Percentiles rank a stretch among this genome's conserved stretches.
Conservation (phyloP, 441 rosid species). For the Pelargonium cotyledonis region DNA sequence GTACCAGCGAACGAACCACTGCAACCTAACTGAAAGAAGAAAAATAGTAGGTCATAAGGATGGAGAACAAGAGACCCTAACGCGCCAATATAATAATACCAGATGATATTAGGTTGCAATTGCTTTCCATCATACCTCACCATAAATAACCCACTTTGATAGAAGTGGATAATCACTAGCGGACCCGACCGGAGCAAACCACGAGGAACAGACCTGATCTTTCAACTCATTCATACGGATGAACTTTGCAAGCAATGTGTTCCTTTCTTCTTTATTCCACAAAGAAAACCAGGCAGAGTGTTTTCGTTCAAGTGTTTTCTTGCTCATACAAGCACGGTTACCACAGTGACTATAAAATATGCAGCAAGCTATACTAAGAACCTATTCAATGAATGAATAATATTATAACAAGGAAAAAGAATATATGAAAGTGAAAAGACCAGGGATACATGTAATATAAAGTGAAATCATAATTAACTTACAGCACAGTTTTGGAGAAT, state of each 20-base stretch:
- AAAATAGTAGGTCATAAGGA: conserved; percentile 14
- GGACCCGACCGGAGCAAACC: conserved; percentile 99
- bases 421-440: conserved; percentile 8
- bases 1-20: conserved; percentile 66
- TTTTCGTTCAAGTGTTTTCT: conserved; percentile 45
- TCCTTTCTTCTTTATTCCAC: conserved; percentile 63
- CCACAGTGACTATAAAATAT: conserved; percentile 98
- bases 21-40: conserved; percentile 49
- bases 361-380: conserved; percentile 95
- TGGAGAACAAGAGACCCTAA: conserved; percentile 7
- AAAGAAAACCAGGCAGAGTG: conserved; percentile 64
- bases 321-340: conserved; percentile 70
- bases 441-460: conserved; percentile 7
- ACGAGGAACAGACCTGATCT: conserved; percentile 91
- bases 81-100: conserved; percentile 4
- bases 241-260: conserved; percentile 67
- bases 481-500: conserved; percentile 93
- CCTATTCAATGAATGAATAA: conserved; percentile 39
- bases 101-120: conserved; percentile 8
- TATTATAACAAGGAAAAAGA: conserved; percentile 11
- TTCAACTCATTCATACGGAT: conserved; percentile 77
- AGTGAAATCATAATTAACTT: conserved; percentile 28
- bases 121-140: conserved; percentile 56
- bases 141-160: conserved; percentile 97
- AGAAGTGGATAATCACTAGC: conserved; percentile 96